These are phyloP conservation scores for Funneliformis caledonium DNA, from an alignment of 371 early-diverging fungal species.

Conservation along the genomic window DNA sequence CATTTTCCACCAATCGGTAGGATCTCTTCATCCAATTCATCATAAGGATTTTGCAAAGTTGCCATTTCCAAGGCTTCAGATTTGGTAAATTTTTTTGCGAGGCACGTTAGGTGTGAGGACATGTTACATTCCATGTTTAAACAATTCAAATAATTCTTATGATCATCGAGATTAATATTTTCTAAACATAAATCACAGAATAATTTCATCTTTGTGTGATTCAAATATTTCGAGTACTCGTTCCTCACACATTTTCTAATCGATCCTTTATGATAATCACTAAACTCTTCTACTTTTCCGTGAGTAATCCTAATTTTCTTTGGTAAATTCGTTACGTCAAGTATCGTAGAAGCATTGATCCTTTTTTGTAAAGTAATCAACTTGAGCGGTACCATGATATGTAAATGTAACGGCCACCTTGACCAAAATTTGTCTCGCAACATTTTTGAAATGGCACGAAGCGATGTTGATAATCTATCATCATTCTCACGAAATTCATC, in stretches of 20 bases:
- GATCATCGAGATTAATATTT: background rate
- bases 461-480: background rate
- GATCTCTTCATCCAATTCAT: background rate
- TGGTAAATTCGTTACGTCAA: slow-evolving; percentile 8
- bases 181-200: background rate
- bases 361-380: background rate
- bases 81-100: slow-evolving; percentile 9
- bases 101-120: background rate
- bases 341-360: background rate
- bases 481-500: background rate
- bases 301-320: slow-evolving; percentile 11
- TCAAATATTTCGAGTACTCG: background rate
- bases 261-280: background rate
- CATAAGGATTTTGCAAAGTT: background rate
- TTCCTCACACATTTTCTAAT: background rate
- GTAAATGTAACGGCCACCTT: slow-evolving; percentile 31
- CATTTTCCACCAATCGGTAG: slow-evolving; percentile 13
- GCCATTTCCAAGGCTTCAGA: background rate
- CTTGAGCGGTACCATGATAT: background rate
- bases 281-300: background rate
- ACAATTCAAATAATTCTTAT: slow-evolving; percentile 7
- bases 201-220: background rate
- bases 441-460: background rate
- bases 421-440: background rate
- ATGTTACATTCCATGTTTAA: background rate